A percentile compares a stretch with the other conserved stretches of the same genome.
Evolutionary conservation across 176 grass and related monocot species (phyloP).

Genomic region (Chloris gayana): DNA sequence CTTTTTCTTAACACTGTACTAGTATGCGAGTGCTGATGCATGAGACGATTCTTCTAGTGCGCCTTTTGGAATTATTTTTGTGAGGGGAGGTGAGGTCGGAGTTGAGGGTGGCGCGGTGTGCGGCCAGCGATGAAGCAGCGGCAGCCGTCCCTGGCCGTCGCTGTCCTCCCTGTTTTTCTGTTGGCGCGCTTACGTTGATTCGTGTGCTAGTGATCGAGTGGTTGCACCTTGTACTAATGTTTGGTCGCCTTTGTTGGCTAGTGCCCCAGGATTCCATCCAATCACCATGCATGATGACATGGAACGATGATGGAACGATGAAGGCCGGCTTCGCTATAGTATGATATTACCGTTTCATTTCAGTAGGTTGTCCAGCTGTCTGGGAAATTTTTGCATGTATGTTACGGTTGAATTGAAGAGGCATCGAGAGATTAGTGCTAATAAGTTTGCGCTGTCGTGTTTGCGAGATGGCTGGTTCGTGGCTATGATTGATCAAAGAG

Average conservation of each 20-base stretch:
- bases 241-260: constrained; percentile 30
- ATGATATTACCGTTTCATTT: background rate
- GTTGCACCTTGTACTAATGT: constrained; percentile 4
- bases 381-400: background rate
- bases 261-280: constrained; percentile 20
- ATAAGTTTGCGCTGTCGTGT: no score
- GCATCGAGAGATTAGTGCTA: no score
- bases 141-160: constrained; percentile 37
- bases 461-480: background rate
- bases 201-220: background rate
- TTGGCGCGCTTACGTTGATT: background rate
- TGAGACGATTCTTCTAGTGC: constrained; percentile 2
- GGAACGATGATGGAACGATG: no score
- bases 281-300: no score
- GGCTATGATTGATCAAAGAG: constrained; percentile 23
- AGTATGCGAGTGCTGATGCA: background rate
- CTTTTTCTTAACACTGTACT: background rate
- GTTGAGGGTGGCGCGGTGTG: constrained; percentile 31
- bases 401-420: background rate
- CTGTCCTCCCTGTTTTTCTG: background rate
- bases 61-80: background rate
- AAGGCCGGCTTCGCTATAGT: no score
- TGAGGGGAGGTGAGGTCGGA: background rate
- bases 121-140: constrained; percentile 57
- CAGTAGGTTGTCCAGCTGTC: background rate